These are phyloP conservation scores for Colletotrichum acutatum DNA, from an alignment of 2,329 filamentous ascomycete genomes.

Conservation along the genomic window DNA sequence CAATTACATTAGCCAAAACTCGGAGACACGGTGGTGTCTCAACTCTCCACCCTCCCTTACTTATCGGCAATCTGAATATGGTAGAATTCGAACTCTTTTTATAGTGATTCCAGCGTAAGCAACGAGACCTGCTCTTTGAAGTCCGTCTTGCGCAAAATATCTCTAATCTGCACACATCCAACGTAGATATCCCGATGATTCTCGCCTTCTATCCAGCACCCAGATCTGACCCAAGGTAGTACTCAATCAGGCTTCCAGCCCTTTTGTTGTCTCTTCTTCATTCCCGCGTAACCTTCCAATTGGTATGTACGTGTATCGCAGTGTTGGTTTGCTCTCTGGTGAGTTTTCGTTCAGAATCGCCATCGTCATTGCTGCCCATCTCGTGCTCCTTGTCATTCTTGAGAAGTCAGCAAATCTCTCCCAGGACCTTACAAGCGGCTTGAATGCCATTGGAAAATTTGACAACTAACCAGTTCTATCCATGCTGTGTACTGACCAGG, in stretches of 20 bases:
- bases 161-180: too few relatives aligned
- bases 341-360: constrained; percentile 39
- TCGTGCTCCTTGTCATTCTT: constrained; percentile 39
- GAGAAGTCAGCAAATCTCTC: background rate
- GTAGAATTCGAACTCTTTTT: too few relatives aligned
- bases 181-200: too few relatives aligned
- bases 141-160: too few relatives aligned
- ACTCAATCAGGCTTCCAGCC: background rate
- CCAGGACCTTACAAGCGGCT: background rate
- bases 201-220: too few relatives aligned
- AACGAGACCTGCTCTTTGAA: too few relatives aligned
- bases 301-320: constrained; percentile 36
- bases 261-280: background rate
- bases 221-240: too few relatives aligned
- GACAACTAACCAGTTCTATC: constrained; percentile 35
- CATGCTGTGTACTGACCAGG: constrained; percentile 22
- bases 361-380: constrained; percentile 37
- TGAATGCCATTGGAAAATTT: background rate
- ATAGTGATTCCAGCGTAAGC: too few relatives aligned
- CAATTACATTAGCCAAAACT: too few relatives aligned
- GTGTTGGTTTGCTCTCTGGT: constrained; percentile 27
- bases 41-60: too few relatives aligned
- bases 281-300: constrained; percentile 33
- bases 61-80: too few relatives aligned
- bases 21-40: background rate